Percentiles rank a stretch among this genome's conserved stretches.
Conservation (phyloP, 495 filamentous ascomycete genomes). For the Penicillium cataractarum region DNA sequence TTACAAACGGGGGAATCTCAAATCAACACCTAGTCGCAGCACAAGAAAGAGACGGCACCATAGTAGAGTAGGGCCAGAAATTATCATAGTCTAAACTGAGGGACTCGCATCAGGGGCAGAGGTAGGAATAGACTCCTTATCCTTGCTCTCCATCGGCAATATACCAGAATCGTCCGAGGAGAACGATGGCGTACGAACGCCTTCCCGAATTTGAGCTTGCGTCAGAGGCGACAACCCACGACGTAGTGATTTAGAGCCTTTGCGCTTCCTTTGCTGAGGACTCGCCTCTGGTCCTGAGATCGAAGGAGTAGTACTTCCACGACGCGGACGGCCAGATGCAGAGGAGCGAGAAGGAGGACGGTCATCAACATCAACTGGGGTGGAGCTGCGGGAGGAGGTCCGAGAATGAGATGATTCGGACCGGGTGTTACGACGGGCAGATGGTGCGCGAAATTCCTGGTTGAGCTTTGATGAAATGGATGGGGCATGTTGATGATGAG, state of each 20-base stretch:
- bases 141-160: conserved; percentile 26
- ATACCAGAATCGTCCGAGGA: conserved; percentile 44
- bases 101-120: conserved; percentile 22
- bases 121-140: conserved; percentile 28
- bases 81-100: conserved; percentile 11
- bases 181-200: conserved; percentile 40
- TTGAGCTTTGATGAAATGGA: conserved; percentile 37
- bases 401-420: conserved; percentile 52
- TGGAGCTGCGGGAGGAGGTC: conserved; percentile 54
- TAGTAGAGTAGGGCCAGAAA: background rate
- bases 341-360: conserved; percentile 46
- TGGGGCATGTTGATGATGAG: conserved; percentile 35
- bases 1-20: background rate
- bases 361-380: conserved; percentile 45
- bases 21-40: background rate
- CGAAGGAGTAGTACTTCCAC: conserved; percentile 36
- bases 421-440: conserved; percentile 41
- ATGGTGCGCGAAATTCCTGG: conserved; percentile 40
- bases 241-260: conserved; percentile 38
- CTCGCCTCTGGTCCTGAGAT: conserved; percentile 33
- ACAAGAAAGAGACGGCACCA: background rate
- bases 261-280: conserved; percentile 41
- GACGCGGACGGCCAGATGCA: conserved; percentile 38
- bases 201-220: conserved; percentile 49
- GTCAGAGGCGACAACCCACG: conserved; percentile 48